Base-by-base conservation (phyloP, 2,329 filamentous ascomycete species). In the Aspergillus chevalieri region DNA sequence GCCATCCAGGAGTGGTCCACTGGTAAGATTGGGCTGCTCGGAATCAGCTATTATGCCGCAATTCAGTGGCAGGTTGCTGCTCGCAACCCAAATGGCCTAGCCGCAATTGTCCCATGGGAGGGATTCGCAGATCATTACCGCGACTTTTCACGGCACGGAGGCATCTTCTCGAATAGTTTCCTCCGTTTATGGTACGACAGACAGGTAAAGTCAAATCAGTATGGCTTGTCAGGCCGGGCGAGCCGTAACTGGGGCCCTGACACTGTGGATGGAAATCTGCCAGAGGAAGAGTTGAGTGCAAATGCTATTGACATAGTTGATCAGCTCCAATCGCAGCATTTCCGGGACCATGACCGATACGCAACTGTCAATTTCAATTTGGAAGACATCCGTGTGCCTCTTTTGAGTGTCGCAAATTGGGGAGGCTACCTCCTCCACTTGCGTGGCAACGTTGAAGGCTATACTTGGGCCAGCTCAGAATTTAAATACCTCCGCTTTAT, bases 401-500 rank as follows among this genome's bases (percentile, higher is more conserved):
- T 87, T 0, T 74, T 87, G 0, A 79, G 75, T 1, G 84, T 87
- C 0, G 84, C 76, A n/a, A n/a, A n/a, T n/a, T n/a, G n/a, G n/a
- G n/a, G n/a, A n/a, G n/a, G n/a, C n/a, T n/a, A n/a, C n/a, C n/a
- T n/a, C n/a, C n/a, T n/a, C n/a, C n/a, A n/a, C n/a, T n/a, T n/a
- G n/a, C n/a, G n/a, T n/a, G n/a, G n/a, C n/a, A n/a, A n/a, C n/a
- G n/a, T n/a, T n/a, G n/a, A n/a, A n/a, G n/a, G n/a, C n/a, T n/a
- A n/a, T n/a, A n/a, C n/a, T n/a, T n/a, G n/a, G n/a, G 82, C 83
- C 0, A 80, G 82, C 0, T 86, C 83, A 1, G 72, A 80, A 50
- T 70, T 81, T 53, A 87, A 87, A 63, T 87, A 83, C 54, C 72
- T 87, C 0, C 77, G 83, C 8, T 79, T 85, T 64, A 83, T 86